Evolutionary conservation across 73 alveolate genomes (phyloP), one percentile per base, ranked within the genome.

Genomic region (Halteria grandinella): DNA sequence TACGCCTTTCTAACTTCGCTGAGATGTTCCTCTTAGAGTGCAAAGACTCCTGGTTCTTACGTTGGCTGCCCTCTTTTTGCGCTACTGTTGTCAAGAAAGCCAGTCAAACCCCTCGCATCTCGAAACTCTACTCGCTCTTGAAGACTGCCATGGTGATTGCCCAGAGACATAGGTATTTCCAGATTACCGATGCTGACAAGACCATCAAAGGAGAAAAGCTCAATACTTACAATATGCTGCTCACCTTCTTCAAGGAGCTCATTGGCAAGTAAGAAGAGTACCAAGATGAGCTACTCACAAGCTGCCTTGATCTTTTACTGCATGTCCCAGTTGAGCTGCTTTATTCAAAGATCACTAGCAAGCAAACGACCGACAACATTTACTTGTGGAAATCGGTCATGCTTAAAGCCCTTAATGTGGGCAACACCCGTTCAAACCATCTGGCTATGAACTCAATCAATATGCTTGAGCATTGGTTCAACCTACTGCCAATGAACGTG

Each of bases 211-310:
- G 80, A 44, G 80, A 66, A n/a, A 66, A 66, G 29, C 37, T 20
- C 14, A 66, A 66, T 24, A 47, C 66, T 6, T 66, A 66, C 21
- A 66, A 66, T 43, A 66, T 66, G 80, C 73, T 77, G 10, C 62
- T 39, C 37, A 23, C 81, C 3, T 77, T 77, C 63, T 62, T 62
- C 28, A 77, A 62, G 37, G 78, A 63, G 17, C 64, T 77, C 15
- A 63, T 77, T 32, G 55, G 57, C 47, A 77, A 77, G 75, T 45
- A 77, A 40, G 78, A 77, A 63, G 88, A 77, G 39, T 77, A 50
- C 53, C 34, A 77, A 62, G 88, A 77, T 62, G 88, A 60, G 24
- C 37, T 77, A 5, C 53, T 77, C 21, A 77, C 25, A 3, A 34
- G 69, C 31, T 60, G 80, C 49, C 47, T 77, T 5, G 88, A 77